Percentiles rank a stretch among this genome's conserved stretches.
Evolutionary conservation across 2,329 filamentous ascomycete species (phyloP).

Genomic region (Cladophialophora chaetospira): DNA sequence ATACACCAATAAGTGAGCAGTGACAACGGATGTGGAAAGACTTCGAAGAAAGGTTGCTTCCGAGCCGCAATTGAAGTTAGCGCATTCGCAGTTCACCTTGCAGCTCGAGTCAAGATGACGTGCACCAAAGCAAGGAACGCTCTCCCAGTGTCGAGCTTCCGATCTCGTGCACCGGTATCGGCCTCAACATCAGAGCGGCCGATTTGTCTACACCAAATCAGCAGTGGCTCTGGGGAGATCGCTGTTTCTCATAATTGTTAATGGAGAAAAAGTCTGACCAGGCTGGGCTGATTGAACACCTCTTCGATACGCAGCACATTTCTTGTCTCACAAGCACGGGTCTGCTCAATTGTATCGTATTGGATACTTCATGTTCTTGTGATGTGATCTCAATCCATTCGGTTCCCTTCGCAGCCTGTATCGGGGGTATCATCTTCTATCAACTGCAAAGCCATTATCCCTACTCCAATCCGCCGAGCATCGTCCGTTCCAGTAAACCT

Average conservation of each 20-base stretch:
- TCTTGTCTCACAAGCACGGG: neutral
- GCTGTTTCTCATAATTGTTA: too few species aligned
- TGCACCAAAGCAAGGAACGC: too few species aligned
- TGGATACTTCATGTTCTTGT: too few species aligned
- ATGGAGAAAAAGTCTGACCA: neutral
- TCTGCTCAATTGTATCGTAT: too few species aligned
- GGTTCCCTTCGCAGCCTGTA: neutral
- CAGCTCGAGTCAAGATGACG: too few species aligned
- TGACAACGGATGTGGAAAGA: neutral
- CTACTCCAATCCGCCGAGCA: neutral
- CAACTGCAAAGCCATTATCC: neutral
- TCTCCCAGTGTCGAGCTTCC: too few species aligned
- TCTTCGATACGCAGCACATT: neutral
- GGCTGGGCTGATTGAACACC: neutral
- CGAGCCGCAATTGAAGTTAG: neutral
- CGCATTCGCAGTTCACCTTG: too few species aligned
- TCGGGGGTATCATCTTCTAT: slow-evolving; percentile 1
- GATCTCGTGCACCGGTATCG: too few species aligned
- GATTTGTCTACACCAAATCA: too few species aligned
- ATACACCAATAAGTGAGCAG: neutral
- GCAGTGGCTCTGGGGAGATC: too few species aligned
- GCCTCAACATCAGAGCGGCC: too few species aligned
- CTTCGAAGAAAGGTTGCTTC: neutral
- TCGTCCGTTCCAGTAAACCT: neutral
- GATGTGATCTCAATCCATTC: neutral